Percentiles rank a stretch among this genome's conserved stretches.
Conservation (phyloP, 1,284 basidiomycete species). For the Moniliella sp. region DNA sequence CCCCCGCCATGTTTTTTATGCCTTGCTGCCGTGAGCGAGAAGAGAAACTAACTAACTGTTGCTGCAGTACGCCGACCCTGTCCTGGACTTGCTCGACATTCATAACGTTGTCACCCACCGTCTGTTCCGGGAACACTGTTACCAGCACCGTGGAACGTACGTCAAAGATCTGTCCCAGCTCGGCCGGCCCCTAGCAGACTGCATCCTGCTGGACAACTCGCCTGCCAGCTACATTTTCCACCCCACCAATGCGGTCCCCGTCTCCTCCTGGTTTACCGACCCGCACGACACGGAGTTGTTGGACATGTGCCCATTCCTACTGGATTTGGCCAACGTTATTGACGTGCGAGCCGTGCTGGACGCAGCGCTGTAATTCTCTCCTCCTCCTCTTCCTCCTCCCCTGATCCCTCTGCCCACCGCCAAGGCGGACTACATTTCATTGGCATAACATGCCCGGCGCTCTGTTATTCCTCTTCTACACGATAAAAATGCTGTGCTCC, state of each 20-base stretch:
- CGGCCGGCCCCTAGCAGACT: no score
- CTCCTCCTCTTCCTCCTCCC: no score
- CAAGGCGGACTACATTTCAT: background rate
- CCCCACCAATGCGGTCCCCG: slow-evolving; percentile 91
- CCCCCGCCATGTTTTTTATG: no score
- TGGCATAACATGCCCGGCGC: background rate
- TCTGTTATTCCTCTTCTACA: background rate
- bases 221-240: slow-evolving; percentile 98
- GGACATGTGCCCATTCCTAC: slow-evolving; percentile 1
- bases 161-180: slow-evolving; percentile 97
- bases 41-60: no score
- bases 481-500: background rate
- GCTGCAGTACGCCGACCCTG: slow-evolving; percentile 97
- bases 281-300: slow-evolving; percentile 2
- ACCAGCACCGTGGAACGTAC: slow-evolving; percentile 95
- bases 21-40: no score
- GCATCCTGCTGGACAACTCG: slow-evolving; percentile 96
- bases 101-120: slow-evolving; percentile 81
- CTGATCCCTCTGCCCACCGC: background rate
- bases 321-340: slow-evolving; percentile 1
- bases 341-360: slow-evolving; percentile 1
- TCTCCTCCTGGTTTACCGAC: slow-evolving; percentile 45
- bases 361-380: background rate
- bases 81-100: slow-evolving; percentile 82
- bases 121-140: slow-evolving; percentile 90